Percentiles rank a stretch among this genome's conserved stretches.
phyloP scores from a whole-genome alignment of 1,284 basidiomycete species.

The Cutaneotrichosporon sp. region DNA sequence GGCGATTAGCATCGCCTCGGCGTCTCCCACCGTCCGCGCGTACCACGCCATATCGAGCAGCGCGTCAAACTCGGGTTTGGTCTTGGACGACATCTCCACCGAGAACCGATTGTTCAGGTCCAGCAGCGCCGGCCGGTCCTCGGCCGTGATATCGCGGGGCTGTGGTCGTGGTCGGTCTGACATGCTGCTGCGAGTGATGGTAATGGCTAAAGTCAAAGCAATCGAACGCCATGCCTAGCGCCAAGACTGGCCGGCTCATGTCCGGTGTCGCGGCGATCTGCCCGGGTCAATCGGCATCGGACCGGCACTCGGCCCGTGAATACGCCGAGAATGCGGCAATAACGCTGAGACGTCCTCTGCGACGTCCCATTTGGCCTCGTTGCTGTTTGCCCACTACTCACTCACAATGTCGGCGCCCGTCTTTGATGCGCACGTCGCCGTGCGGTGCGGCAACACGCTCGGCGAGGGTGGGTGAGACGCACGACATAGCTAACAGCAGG shows the following conservation, averaged over 20 bases:
- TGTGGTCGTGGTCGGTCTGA: no score
- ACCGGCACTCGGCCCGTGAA: no score
- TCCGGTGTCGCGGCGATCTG: no score
- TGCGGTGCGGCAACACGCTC: slow-evolving; percentile 32
- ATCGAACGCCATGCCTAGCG: no score
- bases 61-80: slow-evolving; percentile 6
- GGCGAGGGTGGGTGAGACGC: slow-evolving; percentile 31
- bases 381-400: neutral
- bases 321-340: neutral
- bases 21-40: slow-evolving; percentile 10
- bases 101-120: slow-evolving; percentile 12
- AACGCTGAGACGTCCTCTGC: no score
- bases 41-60: slow-evolving; percentile 5
- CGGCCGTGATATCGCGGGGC: slow-evolving; percentile 1
- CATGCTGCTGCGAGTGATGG: no score
- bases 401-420: slow-evolving; percentile 15
- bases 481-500: slow-evolving; percentile 21
- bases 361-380: neutral
- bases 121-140: slow-evolving; percentile 3
- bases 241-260: no score
- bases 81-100: slow-evolving; percentile 1
- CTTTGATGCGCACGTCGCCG: slow-evolving; percentile 32
- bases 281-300: no score
- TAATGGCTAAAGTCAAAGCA: no score
- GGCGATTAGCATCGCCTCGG: slow-evolving; percentile 1